These are phyloP conservation scores for Globisporangium perplexum DNA, from an alignment of 352 stramenopile species.

Conservation along the genomic window DNA sequence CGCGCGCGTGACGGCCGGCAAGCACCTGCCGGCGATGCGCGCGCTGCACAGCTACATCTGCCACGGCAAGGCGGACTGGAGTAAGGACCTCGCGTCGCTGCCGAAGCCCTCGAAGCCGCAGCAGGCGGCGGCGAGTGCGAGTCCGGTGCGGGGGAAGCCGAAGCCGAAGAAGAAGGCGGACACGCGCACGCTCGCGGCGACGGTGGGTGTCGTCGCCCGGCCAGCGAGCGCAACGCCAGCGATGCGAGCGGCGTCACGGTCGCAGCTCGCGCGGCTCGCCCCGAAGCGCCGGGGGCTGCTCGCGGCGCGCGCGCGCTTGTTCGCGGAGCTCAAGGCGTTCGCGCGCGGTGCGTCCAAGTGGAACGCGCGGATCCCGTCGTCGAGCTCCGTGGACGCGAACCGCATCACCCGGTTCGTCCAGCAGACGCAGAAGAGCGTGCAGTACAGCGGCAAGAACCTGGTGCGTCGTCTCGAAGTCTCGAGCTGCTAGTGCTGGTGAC, in stretches of 20 bases:
- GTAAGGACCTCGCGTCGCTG: constrained; percentile 23
- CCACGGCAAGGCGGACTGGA: constrained; percentile 57
- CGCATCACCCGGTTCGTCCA: constrained; percentile 71
- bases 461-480: constrained; percentile 35
- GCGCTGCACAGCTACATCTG: constrained; percentile 57
- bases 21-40: constrained; percentile 50
- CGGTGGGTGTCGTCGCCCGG: not conserved
- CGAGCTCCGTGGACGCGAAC: constrained; percentile 38
- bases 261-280: constrained; percentile 18
- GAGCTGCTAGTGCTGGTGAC: no score
- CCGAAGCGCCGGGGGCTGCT: constrained; percentile 45
- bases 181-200: not conserved
- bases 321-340: constrained; percentile 57
- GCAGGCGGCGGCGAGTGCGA: not conserved
- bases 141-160: not conserved
- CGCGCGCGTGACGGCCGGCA: constrained; percentile 29
- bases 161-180: no score
- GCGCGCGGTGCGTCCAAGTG: constrained; percentile 58
- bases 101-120: constrained; percentile 13
- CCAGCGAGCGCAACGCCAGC: not conserved
- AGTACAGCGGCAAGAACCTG: constrained; percentile 51
- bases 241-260: not conserved
- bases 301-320: constrained; percentile 40
- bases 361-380: constrained; percentile 52
- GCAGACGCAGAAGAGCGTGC: constrained; percentile 51